A percentile compares a stretch with the other conserved stretches of the same genome.
Evolutionary conservation across 192 early-diverging fungal genomes (phyloP).

Genomic region (Coemansia sp.): DNA sequence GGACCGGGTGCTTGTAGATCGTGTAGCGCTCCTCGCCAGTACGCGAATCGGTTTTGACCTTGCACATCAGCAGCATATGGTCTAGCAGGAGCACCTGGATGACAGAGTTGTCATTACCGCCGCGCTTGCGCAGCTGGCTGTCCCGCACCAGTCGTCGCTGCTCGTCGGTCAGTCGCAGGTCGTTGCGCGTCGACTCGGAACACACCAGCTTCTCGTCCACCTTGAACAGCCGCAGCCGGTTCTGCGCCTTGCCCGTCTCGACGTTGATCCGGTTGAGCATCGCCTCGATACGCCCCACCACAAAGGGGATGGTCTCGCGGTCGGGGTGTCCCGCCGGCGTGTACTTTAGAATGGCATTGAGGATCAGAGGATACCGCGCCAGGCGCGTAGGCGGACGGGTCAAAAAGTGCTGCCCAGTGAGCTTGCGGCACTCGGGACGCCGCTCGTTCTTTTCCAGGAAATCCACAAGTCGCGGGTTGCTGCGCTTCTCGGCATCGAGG

Average conservation of each 20-base stretch:
- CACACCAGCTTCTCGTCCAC: slow-evolving; percentile 66
- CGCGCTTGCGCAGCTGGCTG: slow-evolving; percentile 71
- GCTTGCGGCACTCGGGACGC: slow-evolving; percentile 71
- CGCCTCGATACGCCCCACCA: slow-evolving; percentile 65
- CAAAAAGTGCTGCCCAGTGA: slow-evolving; percentile 83
- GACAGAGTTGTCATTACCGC: slow-evolving; percentile 60
- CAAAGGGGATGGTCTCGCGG: slow-evolving; percentile 64
- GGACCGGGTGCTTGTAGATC: slow-evolving; percentile 69
- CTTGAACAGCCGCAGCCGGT: slow-evolving; percentile 73
- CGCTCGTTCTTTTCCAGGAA: slow-evolving; percentile 81
- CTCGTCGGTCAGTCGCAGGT: slow-evolving; percentile 68
- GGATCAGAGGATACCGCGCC: slow-evolving; percentile 79
- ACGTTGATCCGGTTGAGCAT: slow-evolving; percentile 77
- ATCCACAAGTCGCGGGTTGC: slow-evolving; percentile 61
- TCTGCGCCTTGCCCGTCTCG: slow-evolving; percentile 87
- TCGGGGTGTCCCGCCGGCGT: slow-evolving; percentile 83
- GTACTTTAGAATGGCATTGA: slow-evolving; percentile 76
- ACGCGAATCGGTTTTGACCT: slow-evolving; percentile 58
- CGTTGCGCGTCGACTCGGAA: slow-evolving; percentile 56
- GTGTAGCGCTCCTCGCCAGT: slow-evolving; percentile 56
- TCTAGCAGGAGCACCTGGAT: slow-evolving; percentile 83
- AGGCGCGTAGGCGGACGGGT: slow-evolving; percentile 84
- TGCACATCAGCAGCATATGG: slow-evolving; percentile 76
- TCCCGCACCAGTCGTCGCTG: slow-evolving; percentile 73
- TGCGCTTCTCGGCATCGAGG: slow-evolving; percentile 74